A percentile compares a stretch with the other conserved stretches of the same genome.
Conservation (phyloP, 2,329 filamentous ascomycete species). For the Aureobasidium zeae region DNA sequence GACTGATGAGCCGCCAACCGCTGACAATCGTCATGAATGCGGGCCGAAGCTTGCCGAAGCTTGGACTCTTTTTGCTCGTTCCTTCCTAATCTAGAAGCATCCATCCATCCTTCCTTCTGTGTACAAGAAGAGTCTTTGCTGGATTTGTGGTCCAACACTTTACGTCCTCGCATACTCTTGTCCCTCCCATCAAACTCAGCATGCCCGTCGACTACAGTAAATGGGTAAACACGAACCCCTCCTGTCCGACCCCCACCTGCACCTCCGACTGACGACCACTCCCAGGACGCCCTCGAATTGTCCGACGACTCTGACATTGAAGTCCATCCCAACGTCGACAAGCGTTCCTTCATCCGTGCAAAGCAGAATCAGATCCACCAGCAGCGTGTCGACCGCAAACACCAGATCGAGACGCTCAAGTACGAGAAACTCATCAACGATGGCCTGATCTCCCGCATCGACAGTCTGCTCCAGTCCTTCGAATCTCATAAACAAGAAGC, state of each 20-base stretch:
- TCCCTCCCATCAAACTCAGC: not conserved
- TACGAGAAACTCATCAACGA: constrained; percentile 93
- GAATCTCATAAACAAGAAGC: constrained; percentile 56
- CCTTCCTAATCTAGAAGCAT: too few species aligned
- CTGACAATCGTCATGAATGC: too few species aligned
- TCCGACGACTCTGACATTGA: constrained; percentile 97
- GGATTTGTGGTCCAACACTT: too few species aligned
- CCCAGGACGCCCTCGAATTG: constrained; percentile 79
- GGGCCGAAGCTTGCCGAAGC: constrained; percentile 4
- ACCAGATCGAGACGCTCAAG: constrained; percentile 82
- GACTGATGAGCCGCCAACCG: too few species aligned
- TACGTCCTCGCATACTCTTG: not conserved
- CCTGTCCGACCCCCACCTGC: not conserved
- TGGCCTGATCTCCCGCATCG: constrained; percentile 76
- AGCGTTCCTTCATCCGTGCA: constrained; percentile 93
- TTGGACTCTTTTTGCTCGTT: too few species aligned
- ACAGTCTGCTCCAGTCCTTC: constrained; percentile 63
- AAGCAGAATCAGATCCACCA: constrained; percentile 97
- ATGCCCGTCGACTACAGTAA: constrained; percentile 64
- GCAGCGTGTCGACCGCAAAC: constrained; percentile 73
- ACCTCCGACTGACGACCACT: constrained; percentile 7
- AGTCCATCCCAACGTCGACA: constrained; percentile 98
- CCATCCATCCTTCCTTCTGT: too few species aligned
- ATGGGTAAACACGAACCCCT: constrained; percentile 45
- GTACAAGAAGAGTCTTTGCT: not conserved